phyloP scores from a whole-genome alignment of 495 filamentous ascomycete species.

The Ascodesmis nigricans region DNA sequence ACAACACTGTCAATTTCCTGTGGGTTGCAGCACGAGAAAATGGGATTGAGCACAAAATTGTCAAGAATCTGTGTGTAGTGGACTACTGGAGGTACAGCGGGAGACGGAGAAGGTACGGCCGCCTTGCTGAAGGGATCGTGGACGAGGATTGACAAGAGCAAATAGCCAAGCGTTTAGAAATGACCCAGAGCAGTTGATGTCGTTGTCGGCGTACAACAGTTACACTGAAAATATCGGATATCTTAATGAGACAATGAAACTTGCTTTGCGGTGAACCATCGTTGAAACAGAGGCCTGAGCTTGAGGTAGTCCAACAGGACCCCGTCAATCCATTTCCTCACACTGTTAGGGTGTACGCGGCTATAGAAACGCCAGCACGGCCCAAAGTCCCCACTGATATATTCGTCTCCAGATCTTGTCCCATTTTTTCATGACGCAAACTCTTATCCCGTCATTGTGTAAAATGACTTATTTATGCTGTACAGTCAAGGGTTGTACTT shows the following conservation, averaged over 20 bases:
- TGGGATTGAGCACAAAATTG: constrained; percentile 59
- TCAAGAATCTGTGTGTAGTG: constrained; percentile 49
- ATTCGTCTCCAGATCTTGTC: constrained; percentile 6
- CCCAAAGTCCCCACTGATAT: constrained; percentile 9
- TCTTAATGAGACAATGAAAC: constrained; percentile 18
- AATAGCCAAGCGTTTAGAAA: neutral
- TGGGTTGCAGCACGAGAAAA: constrained; percentile 38
- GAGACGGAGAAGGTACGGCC: constrained; percentile 20
- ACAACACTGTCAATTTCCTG: constrained; percentile 60
- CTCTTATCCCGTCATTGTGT: no score
- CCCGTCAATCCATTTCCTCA: constrained; percentile 10
- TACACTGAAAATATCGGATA: constrained; percentile 14
- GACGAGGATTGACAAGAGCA: neutral
- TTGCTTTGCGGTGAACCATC: constrained; percentile 11
- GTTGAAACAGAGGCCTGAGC: constrained; percentile 1
- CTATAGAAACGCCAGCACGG: constrained; percentile 1
- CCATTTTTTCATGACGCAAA: constrained; percentile 3
- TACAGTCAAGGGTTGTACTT: no score
- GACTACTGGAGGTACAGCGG: constrained; percentile 33
- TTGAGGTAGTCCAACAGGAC: neutral
- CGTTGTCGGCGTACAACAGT: constrained; percentile 7
- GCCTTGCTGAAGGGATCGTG: neutral
- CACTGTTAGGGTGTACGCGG: no score
- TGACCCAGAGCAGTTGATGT: neutral
- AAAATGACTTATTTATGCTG: no score